Conservation (phyloP, 2,329 filamentous ascomycete species). For the Aspergillus hiratsukae region DNA sequence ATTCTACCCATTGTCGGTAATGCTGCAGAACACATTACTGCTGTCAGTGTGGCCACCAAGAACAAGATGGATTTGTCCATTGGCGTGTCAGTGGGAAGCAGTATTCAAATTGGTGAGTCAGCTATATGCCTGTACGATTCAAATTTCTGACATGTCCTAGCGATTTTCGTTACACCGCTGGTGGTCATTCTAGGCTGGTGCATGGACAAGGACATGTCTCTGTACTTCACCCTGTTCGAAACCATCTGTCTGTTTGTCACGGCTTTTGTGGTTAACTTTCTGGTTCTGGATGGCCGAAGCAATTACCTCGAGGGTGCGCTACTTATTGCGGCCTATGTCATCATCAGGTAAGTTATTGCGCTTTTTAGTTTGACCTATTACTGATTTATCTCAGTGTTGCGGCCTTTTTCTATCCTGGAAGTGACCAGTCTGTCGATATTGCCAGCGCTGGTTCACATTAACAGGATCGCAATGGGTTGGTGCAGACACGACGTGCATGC, state of each 20-base stretch:
- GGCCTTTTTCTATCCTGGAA: slow-evolving; percentile 35
- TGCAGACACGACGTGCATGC: background rate
- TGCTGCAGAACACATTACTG: slow-evolving; percentile 75
- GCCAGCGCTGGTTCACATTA: slow-evolving; percentile 13
- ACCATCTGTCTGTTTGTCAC: slow-evolving; percentile 74
- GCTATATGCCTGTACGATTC: background rate
- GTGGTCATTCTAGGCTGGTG: slow-evolving; percentile 76
- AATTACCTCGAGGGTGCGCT: slow-evolving; percentile 78
- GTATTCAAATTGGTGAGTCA: slow-evolving; percentile 63
- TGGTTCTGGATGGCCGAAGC: slow-evolving; percentile 76
- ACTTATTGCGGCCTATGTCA: slow-evolving; percentile 71
- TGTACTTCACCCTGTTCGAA: slow-evolving; percentile 60
- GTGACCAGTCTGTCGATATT: slow-evolving; percentile 24
- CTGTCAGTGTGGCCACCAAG: slow-evolving; percentile 73
- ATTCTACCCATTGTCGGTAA: slow-evolving; percentile 80
- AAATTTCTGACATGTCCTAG: slow-evolving; percentile 26
- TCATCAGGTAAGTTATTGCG: slow-evolving; percentile 57
- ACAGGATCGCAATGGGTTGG: background rate
- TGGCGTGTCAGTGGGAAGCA: slow-evolving; percentile 73
- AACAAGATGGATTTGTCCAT: slow-evolving; percentile 84
- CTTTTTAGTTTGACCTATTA: background rate
- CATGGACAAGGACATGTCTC: slow-evolving; percentile 65
- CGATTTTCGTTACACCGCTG: slow-evolving; percentile 71
- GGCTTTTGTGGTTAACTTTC: slow-evolving; percentile 78
- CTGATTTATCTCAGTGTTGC: slow-evolving; percentile 36